Conservation (phyloP, 345 rosid genomes). For the rapeseed (Brassica napus) region DNA sequence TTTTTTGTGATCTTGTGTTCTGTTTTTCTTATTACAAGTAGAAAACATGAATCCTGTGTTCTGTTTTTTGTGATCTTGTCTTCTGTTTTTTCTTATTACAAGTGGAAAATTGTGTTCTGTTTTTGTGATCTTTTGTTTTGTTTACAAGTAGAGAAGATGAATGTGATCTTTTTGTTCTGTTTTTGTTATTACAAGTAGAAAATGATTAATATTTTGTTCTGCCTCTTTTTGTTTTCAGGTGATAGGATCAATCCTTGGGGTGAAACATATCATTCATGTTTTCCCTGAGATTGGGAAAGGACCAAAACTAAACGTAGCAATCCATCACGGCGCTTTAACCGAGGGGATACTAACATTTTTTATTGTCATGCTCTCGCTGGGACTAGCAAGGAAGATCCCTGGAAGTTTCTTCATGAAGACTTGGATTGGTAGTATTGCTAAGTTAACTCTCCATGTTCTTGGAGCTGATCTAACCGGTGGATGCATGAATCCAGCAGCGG, state of each 20-base stretch:
- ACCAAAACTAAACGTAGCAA: slow-evolving; percentile 67
- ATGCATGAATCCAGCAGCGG: slow-evolving; percentile 92
- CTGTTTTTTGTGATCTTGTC: not conserved
- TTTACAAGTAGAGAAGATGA: too few relatives aligned
- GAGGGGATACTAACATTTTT: slow-evolving; percentile 83
- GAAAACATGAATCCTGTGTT: too few relatives aligned
- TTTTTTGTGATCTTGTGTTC: too few relatives aligned
- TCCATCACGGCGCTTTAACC: slow-evolving; percentile 81
- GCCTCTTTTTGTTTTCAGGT: slow-evolving; percentile 46
- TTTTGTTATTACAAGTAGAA: not conserved
- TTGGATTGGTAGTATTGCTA: slow-evolving; percentile 84
- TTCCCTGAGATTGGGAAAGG: slow-evolving; percentile 81
- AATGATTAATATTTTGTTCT: not conserved
- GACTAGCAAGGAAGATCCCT: slow-evolving; percentile 65
- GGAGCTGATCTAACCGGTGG: slow-evolving; percentile 97
- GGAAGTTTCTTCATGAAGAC: slow-evolving; percentile 84
- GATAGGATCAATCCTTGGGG: slow-evolving; percentile 75
- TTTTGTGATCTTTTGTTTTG: too few relatives aligned
- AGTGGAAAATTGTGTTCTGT: too few relatives aligned
- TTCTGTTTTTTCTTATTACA: too few relatives aligned
- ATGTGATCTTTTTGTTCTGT: too few relatives aligned
- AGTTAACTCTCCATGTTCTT: slow-evolving; percentile 89
- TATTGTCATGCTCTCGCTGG: slow-evolving; percentile 66
- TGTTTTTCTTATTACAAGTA: too few relatives aligned
- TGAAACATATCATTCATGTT: slow-evolving; percentile 52